A percentile compares a stretch with the other conserved stretches of the same genome.
Evolutionary conservation across 2,329 filamentous ascomycete genomes (phyloP).

Genomic region (Colletotrichum lupini): DNA sequence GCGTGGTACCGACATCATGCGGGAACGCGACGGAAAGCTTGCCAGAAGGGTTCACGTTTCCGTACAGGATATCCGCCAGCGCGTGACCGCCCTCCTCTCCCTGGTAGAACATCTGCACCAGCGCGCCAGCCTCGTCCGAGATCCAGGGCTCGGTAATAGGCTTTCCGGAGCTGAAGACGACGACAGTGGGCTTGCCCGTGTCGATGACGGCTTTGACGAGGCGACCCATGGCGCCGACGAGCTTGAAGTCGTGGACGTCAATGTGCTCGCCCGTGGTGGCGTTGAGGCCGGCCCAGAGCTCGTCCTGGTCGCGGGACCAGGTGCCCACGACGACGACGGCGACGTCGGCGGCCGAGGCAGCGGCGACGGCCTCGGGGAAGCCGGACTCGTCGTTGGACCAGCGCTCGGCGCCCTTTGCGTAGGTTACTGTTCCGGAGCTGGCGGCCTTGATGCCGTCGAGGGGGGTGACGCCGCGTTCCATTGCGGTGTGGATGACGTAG

Average conservation of each 20-base stretch:
- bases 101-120: slow-evolving; percentile 81
- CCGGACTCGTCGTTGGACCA: slow-evolving; percentile 78
- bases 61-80: slow-evolving; percentile 74
- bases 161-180: slow-evolving; percentile 77
- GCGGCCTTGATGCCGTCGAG: slow-evolving; percentile 74
- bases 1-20: slow-evolving; percentile 72
- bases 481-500: slow-evolving; percentile 75
- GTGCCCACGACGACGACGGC: slow-evolving; percentile 81
- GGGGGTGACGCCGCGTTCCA: slow-evolving; percentile 75
- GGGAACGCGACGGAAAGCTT: slow-evolving; percentile 76
- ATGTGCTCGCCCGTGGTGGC: slow-evolving; percentile 82
- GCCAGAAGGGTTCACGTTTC: slow-evolving; percentile 73
- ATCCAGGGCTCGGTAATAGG: slow-evolving; percentile 81
- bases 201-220: slow-evolving; percentile 75
- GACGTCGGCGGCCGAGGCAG: slow-evolving; percentile 74
- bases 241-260: slow-evolving; percentile 70
- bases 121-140: slow-evolving; percentile 69
- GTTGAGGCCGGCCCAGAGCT: slow-evolving; percentile 78
- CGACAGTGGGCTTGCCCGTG: slow-evolving; percentile 74
- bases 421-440: slow-evolving; percentile 70
- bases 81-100: slow-evolving; percentile 76
- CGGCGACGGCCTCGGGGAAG: slow-evolving; percentile 73
- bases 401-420: slow-evolving; percentile 76
- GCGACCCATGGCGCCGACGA: slow-evolving; percentile 76
- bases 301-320: slow-evolving; percentile 78